A percentile compares a stretch with the other conserved stretches of the same genome.
Conservation (phyloP, 2,329 filamentous ascomycete genomes). For the Epichloe aotearoae region DNA sequence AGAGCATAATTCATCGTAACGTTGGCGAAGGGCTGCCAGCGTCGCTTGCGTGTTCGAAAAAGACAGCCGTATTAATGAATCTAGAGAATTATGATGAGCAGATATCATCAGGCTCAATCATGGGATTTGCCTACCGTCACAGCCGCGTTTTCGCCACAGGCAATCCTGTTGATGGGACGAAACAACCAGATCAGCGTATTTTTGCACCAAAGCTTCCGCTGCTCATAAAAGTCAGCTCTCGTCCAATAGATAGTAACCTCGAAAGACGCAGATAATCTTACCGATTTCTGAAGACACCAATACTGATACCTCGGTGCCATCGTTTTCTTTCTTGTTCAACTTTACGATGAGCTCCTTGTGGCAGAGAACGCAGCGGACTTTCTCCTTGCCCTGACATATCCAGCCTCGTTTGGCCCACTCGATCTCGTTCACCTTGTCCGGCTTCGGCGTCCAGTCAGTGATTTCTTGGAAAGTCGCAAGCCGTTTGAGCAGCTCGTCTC, state of each 20-base stretch:
- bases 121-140: constrained; percentile 49
- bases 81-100: constrained; percentile 19
- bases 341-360: constrained; percentile 74
- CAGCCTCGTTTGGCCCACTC: constrained; percentile 93
- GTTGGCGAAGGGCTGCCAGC: constrained; percentile 42
- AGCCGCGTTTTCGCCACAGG: constrained; percentile 77
- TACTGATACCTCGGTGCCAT: constrained; percentile 40
- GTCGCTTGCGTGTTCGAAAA: constrained; percentile 48
- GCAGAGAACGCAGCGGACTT: constrained; percentile 75
- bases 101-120: too few relatives aligned
- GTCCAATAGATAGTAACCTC: not conserved
- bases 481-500: constrained; percentile 65
- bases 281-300: constrained; percentile 46
- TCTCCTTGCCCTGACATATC: constrained; percentile 72
- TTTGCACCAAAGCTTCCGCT: constrained; percentile 58
- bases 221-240: constrained; percentile 9
- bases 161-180: constrained; percentile 69
- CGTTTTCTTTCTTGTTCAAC: constrained; percentile 47
- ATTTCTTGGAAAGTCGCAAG: constrained; percentile 84
- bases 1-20: constrained; percentile 50
- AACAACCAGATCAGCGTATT: constrained; percentile 61
- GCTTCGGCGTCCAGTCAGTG: constrained; percentile 88
- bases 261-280: constrained; percentile 10
- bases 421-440: constrained; percentile 71
- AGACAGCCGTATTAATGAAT: constrained; percentile 46